Percentiles rank a stretch among this genome's conserved stretches.
These are phyloP conservation scores for Ormosia semicastrata DNA, from an alignment of 306 rosid species.

Conservation along the genomic window DNA sequence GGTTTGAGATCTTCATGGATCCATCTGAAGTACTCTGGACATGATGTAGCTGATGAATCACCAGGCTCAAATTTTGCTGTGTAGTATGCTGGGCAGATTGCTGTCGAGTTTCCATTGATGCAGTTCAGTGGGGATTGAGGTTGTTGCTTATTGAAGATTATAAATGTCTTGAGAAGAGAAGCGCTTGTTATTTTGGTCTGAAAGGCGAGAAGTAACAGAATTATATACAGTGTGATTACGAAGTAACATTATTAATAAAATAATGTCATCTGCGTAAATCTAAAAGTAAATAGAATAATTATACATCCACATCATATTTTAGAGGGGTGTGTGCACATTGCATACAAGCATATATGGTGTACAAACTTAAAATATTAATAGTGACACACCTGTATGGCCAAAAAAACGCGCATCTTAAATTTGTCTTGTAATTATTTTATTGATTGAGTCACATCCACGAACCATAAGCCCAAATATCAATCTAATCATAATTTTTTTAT, in stretches of 20 bases:
- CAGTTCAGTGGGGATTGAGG: neutral
- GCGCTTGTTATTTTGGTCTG: conserved; percentile 27
- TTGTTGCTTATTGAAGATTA: neutral
- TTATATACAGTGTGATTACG: neutral
- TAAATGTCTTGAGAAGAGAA: conserved; percentile 2
- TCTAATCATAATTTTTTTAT: no score
- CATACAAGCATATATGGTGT: neutral
- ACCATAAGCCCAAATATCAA: neutral
- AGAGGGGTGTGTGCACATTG: neutral
- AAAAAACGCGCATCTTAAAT: neutral
- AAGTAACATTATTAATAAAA: no score
- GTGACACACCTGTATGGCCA: neutral
- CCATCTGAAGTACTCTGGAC: conserved; percentile 52
- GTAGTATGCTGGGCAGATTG: conserved; percentile 2
- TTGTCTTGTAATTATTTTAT: neutral
- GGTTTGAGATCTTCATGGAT: conserved; percentile 55
- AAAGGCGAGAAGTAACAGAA: neutral
- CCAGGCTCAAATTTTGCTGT: neutral
- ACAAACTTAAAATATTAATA: neutral
- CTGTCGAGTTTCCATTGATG: neutral
- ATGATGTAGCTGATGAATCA: conserved; percentile 4
- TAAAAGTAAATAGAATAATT: no score
- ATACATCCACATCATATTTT: neutral
- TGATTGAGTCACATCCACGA: neutral
- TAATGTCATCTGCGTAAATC: no score